phyloP scores from a whole-genome alignment of 805 yeast genomes.

The Sugiyamaella chiloensis region DNA sequence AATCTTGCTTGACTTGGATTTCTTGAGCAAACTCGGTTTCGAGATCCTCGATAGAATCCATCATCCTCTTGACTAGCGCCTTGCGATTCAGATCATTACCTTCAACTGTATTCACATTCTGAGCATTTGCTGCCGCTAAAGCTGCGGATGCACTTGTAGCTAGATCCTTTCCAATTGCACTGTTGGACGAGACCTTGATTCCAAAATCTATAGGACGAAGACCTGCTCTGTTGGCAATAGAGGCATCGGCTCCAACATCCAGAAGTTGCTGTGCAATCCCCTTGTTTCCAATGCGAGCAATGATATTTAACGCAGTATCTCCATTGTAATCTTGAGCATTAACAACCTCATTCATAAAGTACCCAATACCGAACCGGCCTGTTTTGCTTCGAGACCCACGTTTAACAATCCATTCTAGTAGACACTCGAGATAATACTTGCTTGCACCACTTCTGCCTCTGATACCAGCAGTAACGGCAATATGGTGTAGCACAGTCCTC shows the following conservation, averaged over 20 bases:
- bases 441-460: conserved; percentile 70
- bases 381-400: conserved; percentile 46
- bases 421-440: conserved; percentile 66
- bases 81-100: conserved; percentile 33
- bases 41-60: conserved; percentile 47
- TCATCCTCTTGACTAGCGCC: conserved; percentile 50
- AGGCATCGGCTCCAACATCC: conserved; percentile 84
- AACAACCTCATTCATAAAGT: conserved; percentile 65
- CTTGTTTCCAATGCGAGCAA: conserved; percentile 82
- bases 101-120: background rate
- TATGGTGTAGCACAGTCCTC: conserved; percentile 83
- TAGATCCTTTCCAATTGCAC: background rate
- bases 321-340: conserved; percentile 92
- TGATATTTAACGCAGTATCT: conserved; percentile 90
- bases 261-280: conserved; percentile 76
- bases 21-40: conserved; percentile 61
- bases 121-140: background rate
- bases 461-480: conserved; percentile 75
- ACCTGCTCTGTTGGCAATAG: conserved; percentile 78
- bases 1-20: conserved; percentile 48
- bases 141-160: conserved; percentile 1
- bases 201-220: conserved; percentile 86
- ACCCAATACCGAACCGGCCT: conserved; percentile 48
- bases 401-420: conserved; percentile 74
- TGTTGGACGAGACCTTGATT: conserved; percentile 35